Percentiles rank a stretch among this genome's conserved stretches.
phyloP scores from a whole-genome alignment of 139 green algal genomes.

The Chlorella vulgaris region DNA sequence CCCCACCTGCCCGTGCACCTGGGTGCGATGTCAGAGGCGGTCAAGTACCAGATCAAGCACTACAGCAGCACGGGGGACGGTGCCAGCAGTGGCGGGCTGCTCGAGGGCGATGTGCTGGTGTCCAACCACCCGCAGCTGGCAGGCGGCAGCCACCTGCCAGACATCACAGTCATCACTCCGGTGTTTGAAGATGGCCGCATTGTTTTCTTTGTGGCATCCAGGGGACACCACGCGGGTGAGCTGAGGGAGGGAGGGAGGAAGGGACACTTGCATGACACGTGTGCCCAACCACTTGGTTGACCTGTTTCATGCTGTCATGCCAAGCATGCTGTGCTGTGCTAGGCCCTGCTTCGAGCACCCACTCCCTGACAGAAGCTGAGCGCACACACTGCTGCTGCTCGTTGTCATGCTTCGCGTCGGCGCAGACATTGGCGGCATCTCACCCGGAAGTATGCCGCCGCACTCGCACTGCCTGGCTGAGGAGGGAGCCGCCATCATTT shows the following conservation, averaged over 20 bases:
- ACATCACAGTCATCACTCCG: constrained; percentile 99
- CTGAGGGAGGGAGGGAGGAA: too few species aligned
- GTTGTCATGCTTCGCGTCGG: neutral
- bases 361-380: too few species aligned
- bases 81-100: neutral
- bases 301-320: too few species aligned
- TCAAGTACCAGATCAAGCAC: constrained; percentile 86
- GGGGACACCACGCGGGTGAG: constrained; percentile 77
- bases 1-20: constrained; percentile 98
- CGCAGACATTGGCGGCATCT: constrained; percentile 92
- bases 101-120: constrained; percentile 90
- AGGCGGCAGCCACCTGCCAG: constrained; percentile 94
- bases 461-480: constrained; percentile 80
- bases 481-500: constrained; percentile 93
- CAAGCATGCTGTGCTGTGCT: too few species aligned
- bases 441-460: constrained; percentile 94
- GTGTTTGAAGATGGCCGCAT: constrained; percentile 79
- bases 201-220: constrained; percentile 95
- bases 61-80: constrained; percentile 40
- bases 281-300: too few species aligned
- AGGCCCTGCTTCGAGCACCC: too few species aligned
- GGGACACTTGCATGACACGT: too few species aligned
- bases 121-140: constrained; percentile 94
- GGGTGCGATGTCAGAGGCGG: constrained; percentile 93
- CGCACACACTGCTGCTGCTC: too few species aligned